Percentiles rank a stretch among this genome's conserved stretches.
Conservation (phyloP, 176 grass and related monocot species). For the Musa troglodytarum region DNA sequence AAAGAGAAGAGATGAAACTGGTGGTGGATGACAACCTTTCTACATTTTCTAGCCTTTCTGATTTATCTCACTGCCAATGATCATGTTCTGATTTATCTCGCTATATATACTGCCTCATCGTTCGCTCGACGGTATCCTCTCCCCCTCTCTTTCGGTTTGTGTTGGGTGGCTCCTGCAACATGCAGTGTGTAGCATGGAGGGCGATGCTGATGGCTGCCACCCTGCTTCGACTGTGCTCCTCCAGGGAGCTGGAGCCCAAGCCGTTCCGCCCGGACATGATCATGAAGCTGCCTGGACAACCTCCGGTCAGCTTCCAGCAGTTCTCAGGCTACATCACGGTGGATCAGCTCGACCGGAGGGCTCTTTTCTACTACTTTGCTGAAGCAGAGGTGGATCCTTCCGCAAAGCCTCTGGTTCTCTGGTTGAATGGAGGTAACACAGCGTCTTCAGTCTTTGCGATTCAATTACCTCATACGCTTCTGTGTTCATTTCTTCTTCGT, state of each 20-base stretch:
- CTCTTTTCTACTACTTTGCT: slow-evolving; percentile 93
- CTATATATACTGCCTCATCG: neutral
- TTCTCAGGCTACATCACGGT: slow-evolving; percentile 87
- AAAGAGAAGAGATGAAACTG: neutral
- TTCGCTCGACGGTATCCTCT: neutral
- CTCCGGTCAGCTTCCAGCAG: slow-evolving; percentile 61
- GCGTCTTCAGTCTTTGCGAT: neutral
- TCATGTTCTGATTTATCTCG: neutral
- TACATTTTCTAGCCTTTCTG: neutral
- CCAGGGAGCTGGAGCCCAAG: slow-evolving; percentile 1
- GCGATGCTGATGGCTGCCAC: neutral
- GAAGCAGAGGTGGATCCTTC: slow-evolving; percentile 71
- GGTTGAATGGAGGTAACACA: slow-evolving; percentile 87
- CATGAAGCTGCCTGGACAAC: slow-evolving; percentile 64
- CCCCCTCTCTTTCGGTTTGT: neutral
- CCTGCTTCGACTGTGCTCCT: slow-evolving; percentile 2
- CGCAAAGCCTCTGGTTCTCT: slow-evolving; percentile 87
- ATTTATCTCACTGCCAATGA: neutral
- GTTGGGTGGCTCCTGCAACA: neutral
- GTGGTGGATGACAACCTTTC: neutral
- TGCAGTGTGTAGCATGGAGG: slow-evolving; percentile 13
- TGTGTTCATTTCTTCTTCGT: neutral
- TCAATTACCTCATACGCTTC: neutral
- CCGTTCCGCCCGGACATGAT: slow-evolving; percentile 36
- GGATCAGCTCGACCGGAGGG: slow-evolving; percentile 45